Evolutionary conservation across 2,329 filamentous ascomycete genomes (phyloP), one percentile per base, ranked within the genome.

Genomic region (Claviceps pazoutovae): DNA sequence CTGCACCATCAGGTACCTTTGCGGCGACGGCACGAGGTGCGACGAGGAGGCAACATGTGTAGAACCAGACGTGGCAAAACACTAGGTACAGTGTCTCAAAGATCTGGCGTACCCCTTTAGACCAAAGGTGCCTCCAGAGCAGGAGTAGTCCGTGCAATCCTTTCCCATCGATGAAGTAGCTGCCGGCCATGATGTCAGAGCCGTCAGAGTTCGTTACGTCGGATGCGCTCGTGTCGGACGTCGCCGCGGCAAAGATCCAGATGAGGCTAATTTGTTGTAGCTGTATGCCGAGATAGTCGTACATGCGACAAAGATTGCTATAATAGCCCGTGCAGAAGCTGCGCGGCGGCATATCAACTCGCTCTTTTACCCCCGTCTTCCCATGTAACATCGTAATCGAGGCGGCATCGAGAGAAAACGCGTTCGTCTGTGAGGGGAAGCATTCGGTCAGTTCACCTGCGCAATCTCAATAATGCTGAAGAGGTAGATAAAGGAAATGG

Each of bases 131-230:
- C 2, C 70, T 70, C 52, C 70, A 62, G 5, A 66, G 64, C 4
- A 74, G 70, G 0, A 70, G 70, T 16, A 72, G 58, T 54, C 68
- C 68, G 56, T 80, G 76, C 38, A 74, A 64, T 43, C 79, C 78
- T 2, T 75, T 79, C 0, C 76, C 69, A 56, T 81, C 73, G 14
- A 75, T 64, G 51, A 77, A 76, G 60, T 77, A 76, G 19, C 68
- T 60, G 9, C 62, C 65, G 1, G 66, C 53, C 8, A 55, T 53
- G 17, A 55, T 51, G 36, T 55, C 58, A 4, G 58, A 51, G 13
- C 51, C 48, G 19, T 57, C 52, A 1, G 50, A 41, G 19, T 30
- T 36, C 41, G 14, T 3, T 41, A 16, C 14, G 41, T 49, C 48
- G 56, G 48, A 26, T 3, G 49, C 49, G 6, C 34, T 39, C 6